phyloP scores from a whole-genome alignment of 768 basidiomycete species.

The Leccinum aurantiacum region DNA sequence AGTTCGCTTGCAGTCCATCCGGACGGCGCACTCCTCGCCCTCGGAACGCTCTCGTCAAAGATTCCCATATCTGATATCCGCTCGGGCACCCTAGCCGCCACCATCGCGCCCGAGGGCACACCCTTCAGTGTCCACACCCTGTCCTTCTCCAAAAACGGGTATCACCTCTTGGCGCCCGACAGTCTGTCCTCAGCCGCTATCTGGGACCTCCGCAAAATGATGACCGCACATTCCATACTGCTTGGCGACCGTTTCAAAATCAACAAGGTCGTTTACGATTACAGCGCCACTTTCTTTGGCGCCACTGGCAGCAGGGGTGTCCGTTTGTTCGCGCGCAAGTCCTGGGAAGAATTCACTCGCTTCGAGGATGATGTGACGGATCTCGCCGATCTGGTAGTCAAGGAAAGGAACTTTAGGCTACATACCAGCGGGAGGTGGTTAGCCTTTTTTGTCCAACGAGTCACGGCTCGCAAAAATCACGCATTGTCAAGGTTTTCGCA shows the following conservation, averaged over 20 bases:
- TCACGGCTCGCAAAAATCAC: too few species aligned
- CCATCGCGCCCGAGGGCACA: constrained; percentile 55
- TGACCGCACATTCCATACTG: constrained; percentile 56
- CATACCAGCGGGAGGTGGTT: constrained; percentile 67
- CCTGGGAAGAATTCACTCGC: constrained; percentile 83
- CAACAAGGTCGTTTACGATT: constrained; percentile 80
- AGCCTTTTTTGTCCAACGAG: constrained; percentile 24
- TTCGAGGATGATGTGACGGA: constrained; percentile 84
- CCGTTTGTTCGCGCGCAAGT: constrained; percentile 86
- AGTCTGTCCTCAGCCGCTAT: constrained; percentile 77
- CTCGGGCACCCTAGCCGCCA: constrained; percentile 72
- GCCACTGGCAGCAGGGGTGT: constrained; percentile 80
- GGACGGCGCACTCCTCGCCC: constrained; percentile 84
- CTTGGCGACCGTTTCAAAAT: constrained; percentile 80
- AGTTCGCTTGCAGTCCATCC: constrained; percentile 85
- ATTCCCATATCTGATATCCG: constrained; percentile 88
- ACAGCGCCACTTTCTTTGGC: constrained; percentile 81
- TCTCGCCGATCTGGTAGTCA: constrained; percentile 62
- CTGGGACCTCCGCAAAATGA: constrained; percentile 93
- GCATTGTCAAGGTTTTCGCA: too few species aligned
- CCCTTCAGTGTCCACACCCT: constrained; percentile 80
- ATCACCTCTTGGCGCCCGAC: constrained; percentile 84
- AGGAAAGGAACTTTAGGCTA: constrained; percentile 81
- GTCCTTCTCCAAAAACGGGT: constrained; percentile 97
- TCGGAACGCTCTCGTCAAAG: constrained; percentile 80